Percentiles rank a stretch among this genome's conserved stretches.
phyloP scores from a whole-genome alignment of 352 stramenopile genomes.

The Pythium angustatum region DNA sequence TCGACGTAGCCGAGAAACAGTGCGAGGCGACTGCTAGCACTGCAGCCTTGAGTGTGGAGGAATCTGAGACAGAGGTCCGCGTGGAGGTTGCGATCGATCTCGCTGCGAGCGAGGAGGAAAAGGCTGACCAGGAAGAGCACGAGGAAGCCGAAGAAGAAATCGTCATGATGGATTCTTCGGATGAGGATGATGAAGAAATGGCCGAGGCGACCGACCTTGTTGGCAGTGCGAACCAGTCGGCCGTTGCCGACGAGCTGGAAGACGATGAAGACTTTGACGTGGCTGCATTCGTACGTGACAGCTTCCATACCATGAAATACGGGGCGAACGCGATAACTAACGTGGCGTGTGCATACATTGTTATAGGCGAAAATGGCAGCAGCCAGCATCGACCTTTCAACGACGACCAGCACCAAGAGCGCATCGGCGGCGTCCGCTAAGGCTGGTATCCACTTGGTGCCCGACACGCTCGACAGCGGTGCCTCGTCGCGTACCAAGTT shows the following conservation, averaged over 20 bases:
- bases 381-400: slow-evolving; percentile 25
- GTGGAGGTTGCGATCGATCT: background rate
- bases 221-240: slow-evolving; percentile 2
- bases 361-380: slow-evolving; percentile 33
- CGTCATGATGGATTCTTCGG: slow-evolving; percentile 45
- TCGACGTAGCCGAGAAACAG: background rate
- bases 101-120: background rate
- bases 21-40: background rate
- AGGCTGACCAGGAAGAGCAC: slow-evolving; percentile 12
- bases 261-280: slow-evolving; percentile 46
- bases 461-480: slow-evolving; percentile 61
- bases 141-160: slow-evolving; percentile 53
- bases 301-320: no score
- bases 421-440: background rate
- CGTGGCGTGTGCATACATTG: background rate
- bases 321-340: no score
- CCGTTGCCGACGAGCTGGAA: slow-evolving; percentile 19
- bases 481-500: slow-evolving; percentile 49
- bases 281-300: slow-evolving; percentile 53
- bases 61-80: background rate
- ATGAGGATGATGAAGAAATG: slow-evolving; percentile 36
- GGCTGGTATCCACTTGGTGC: slow-evolving; percentile 16
- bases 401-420: background rate
- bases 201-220: background rate
- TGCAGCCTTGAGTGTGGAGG: background rate